Base-by-base conservation (phyloP, 1,139 yeast genomes). In the Geotrichum fermentans region DNA sequence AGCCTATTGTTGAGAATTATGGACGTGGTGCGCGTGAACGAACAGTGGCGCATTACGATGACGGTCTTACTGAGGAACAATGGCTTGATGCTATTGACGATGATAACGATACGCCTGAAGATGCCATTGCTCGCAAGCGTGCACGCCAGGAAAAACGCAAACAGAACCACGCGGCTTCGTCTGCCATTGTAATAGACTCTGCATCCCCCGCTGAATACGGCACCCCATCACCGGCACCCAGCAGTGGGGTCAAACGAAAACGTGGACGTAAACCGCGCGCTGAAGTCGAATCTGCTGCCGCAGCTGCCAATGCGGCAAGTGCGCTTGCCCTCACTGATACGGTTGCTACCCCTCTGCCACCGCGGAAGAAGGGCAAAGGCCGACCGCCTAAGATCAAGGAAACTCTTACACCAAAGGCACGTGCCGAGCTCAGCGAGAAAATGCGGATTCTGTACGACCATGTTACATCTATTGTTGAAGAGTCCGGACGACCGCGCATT, bases 31-130 rank as follows among this genome's bases (percentile, higher is more conserved):
- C 86, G 58, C 81, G 98, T 67, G 94, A 84, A 57, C 83, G 92
- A 62, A 87, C 87, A 68, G 72, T 73, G 49, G 83, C 85, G 37
- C 82, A 78, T 56, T 90, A 90, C 64, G 97, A 90, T 61, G 98
- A 92, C 63, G 96, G 95, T 3, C 73, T 90, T 55, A 87, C 96
- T 3, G 98, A 92, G 65, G 97, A 89, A 58, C 97, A 92, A 68
- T 92, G 97, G 96, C 66, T 79, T 28, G 77, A 78, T 53, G 86
- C 85, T 13, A 78, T 81, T 61, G 87, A 82, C 57, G 74, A 77
- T 46, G 95, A 85, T 51, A 85, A 82, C 18, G 75, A 72, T 43
- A 70, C 82, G 0, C 77, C 83, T 36, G 92, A 84, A 56, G 89
- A 79, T 47, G 89, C 88, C 6, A 79, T 82, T 54, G 72, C 69